Evolutionary conservation across 2,329 filamentous ascomycete genomes (phyloP).

Genomic region (Westerdykella sp.): DNA sequence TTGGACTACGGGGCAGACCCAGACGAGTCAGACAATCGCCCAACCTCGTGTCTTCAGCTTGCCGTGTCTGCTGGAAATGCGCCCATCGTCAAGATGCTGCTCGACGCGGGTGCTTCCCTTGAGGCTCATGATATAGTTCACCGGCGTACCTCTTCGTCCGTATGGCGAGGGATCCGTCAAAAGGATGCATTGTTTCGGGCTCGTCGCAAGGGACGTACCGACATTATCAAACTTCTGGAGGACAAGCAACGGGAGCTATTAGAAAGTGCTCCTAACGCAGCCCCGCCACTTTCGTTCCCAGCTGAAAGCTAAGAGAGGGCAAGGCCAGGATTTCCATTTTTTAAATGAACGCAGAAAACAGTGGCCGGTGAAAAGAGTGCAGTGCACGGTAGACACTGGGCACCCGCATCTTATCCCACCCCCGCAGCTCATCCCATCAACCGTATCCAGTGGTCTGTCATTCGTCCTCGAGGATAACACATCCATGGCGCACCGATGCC

Average conservation of each 20-base stretch:
- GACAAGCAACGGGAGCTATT: not conserved
- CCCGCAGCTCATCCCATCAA: no score
- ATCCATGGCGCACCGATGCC: no score
- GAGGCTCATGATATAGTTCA: not conserved
- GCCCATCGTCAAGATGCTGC: not conserved
- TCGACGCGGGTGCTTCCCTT: constrained; percentile 1
- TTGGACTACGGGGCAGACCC: constrained; percentile 1
- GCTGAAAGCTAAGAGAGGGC: no score
- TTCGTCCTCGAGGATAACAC: no score
- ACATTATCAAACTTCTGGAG: not conserved
- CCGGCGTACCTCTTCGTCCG: not conserved
- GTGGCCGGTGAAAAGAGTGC: no score
- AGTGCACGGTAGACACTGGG: no score
- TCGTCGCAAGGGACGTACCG: not conserved
- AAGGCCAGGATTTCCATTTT: no score
- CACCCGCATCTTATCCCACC: no score
- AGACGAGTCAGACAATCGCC: not conserved
- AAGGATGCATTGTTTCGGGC: not conserved
- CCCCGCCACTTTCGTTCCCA: no score
- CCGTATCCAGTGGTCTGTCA: no score
- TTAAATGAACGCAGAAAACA: no score
- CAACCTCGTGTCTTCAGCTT: constrained; percentile 1
- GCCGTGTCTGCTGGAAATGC: not conserved
- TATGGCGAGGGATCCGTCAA: not conserved
- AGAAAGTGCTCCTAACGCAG: no score